phyloP scores from a whole-genome alignment of 2,329 filamentous ascomycete species.

The Scedosporium boydii region DNA sequence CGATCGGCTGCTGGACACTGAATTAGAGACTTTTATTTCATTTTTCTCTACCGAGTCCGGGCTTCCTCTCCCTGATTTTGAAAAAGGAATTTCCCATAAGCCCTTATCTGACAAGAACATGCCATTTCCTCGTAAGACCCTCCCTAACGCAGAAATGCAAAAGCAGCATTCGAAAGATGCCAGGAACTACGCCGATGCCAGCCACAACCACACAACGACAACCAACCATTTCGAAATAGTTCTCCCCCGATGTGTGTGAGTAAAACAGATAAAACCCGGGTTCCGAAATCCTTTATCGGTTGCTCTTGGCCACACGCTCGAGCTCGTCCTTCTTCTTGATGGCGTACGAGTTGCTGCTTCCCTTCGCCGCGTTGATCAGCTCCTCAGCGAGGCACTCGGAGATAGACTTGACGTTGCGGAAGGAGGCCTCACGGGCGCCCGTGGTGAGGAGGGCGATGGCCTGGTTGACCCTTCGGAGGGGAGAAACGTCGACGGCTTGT shows the following conservation, averaged over 20 bases:
- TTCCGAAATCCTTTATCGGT: conserved; percentile 70
- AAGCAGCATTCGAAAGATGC: conserved; percentile 7
- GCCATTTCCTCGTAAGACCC: conserved; percentile 8
- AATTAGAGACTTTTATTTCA: conserved; percentile 7
- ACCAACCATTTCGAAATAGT: not conserved
- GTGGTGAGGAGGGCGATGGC: conserved; percentile 98
- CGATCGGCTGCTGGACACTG: not conserved
- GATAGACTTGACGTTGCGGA: conserved; percentile 99
- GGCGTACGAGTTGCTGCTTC: conserved; percentile 99
- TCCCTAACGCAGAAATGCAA: conserved; percentile 8
- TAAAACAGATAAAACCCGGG: not conserved
- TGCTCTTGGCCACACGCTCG: conserved; percentile 99
- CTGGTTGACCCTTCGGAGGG: conserved; percentile 99
- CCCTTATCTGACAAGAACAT: conserved; percentile 8
- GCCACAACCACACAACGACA: not conserved
- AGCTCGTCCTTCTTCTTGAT: conserved; percentile 99
- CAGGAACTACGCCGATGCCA: conserved; percentile 7
- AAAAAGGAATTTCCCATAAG: conserved; percentile 7
- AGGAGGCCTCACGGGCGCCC: conserved; percentile 94
- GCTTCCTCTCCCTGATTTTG: conserved; percentile 4
- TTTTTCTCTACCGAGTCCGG: conserved; percentile 4
- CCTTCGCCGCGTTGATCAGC: conserved; percentile 99
- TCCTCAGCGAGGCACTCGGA: conserved; percentile 99
- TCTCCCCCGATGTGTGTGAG: not conserved
- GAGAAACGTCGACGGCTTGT: conserved; percentile 99